Percentiles rank a stretch among this genome's conserved stretches.
Evolutionary conservation across 257 asterid species (phyloP).

Genomic region (Leonotis leonurus): DNA sequence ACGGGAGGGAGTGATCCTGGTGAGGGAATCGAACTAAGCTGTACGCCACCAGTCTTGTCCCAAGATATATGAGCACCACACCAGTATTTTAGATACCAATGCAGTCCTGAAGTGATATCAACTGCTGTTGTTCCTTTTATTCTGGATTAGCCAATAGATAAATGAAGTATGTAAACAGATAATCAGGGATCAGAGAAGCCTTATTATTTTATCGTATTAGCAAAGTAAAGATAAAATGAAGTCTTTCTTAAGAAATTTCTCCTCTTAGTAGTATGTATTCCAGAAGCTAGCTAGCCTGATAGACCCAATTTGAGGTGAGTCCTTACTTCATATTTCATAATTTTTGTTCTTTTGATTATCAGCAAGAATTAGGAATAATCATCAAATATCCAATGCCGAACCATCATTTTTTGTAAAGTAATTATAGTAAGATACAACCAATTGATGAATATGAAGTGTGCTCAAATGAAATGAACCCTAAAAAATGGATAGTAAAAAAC

Average conservation of each 20-base stretch:
- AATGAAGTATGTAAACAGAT: slow-evolving; percentile 1
- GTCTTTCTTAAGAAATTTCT: background rate
- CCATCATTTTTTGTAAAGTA: background rate
- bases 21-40: slow-evolving; percentile 70
- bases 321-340: background rate
- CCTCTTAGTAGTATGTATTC: background rate
- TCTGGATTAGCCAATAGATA: slow-evolving; percentile 26
- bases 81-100: slow-evolving; percentile 88
- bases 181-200: background rate
- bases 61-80: slow-evolving; percentile 95
- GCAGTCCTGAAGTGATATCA: slow-evolving; percentile 85
- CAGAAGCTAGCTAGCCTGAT: background rate
- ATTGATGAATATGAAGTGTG: background rate
- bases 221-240: background rate
- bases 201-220: slow-evolving; percentile 1
- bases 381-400: background rate
- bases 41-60: slow-evolving; percentile 94
- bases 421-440: background rate
- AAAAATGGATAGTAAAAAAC: background rate
- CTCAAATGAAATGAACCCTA: slow-evolving; percentile 10
- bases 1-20: slow-evolving; percentile 80
- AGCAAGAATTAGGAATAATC: background rate
- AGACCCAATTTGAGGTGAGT: background rate
- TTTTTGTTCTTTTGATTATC: background rate
- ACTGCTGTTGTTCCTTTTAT: slow-evolving; percentile 86